A percentile compares a stretch with the other conserved stretches of the same genome.
Conservation (phyloP, 805 yeast genomes). For the Ogataea henricii region DNA sequence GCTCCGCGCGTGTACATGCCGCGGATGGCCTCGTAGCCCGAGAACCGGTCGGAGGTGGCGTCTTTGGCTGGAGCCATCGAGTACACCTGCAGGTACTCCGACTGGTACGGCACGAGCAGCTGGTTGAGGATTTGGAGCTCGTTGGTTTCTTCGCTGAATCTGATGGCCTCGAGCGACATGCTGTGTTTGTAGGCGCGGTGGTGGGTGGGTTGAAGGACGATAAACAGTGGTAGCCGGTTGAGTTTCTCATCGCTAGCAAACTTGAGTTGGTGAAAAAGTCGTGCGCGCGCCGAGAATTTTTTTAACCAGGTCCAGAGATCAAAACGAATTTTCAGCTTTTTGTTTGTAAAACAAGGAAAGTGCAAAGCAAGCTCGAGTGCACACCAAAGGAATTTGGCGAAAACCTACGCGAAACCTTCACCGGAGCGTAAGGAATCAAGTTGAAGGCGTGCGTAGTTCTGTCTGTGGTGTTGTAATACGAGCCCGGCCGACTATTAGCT, state of each 20-base stretch:
- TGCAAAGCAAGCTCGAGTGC: not conserved
- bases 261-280: not conserved
- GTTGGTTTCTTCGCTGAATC: constrained; percentile 50
- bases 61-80: constrained; percentile 65
- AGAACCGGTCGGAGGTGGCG: constrained; percentile 47
- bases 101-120: constrained; percentile 74
- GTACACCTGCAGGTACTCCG: constrained; percentile 62
- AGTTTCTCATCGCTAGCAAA: not conserved
- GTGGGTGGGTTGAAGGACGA: not conserved
- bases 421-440: constrained; percentile 1
- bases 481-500: not conserved
- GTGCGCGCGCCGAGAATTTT: constrained; percentile 1
- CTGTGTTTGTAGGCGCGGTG: not conserved
- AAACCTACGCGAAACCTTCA: not conserved
- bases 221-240: not conserved
- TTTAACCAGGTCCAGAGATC: constrained; percentile 4
- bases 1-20: constrained; percentile 97
- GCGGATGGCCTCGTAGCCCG: constrained; percentile 82
- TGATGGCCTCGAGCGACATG: constrained; percentile 63
- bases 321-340: not conserved
- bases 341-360: not conserved
- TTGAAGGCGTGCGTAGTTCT: not conserved
- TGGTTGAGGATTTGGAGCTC: constrained; percentile 75
- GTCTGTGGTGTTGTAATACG: not conserved
- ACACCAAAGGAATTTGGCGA: not conserved